A percentile compares a stretch with the other conserved stretches of the same genome.
These are phyloP conservation scores for Alternaria arbusti DNA, from an alignment of 2,329 filamentous ascomycete species.

Conservation along the genomic window DNA sequence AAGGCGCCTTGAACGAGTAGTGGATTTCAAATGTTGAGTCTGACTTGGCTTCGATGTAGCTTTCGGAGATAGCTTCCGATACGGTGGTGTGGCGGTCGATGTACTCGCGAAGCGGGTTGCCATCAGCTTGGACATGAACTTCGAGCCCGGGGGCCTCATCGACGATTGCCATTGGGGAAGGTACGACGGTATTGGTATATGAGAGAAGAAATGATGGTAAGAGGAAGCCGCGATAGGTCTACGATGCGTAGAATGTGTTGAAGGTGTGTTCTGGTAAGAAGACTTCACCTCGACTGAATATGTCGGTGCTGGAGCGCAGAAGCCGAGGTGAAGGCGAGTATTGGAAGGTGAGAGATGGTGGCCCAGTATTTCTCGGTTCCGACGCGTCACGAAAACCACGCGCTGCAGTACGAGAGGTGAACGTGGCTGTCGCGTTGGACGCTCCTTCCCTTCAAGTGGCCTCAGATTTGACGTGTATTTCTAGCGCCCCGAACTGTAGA, in stretches of 20 bases:
- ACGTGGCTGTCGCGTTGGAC: background rate
- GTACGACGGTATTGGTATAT: no score
- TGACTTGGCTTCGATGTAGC: conserved; percentile 36
- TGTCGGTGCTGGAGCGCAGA: background rate
- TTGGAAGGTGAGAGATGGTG: background rate
- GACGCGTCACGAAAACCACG: background rate
- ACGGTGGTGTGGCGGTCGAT: conserved; percentile 18
- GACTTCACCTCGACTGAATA: background rate
- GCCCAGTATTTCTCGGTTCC: background rate
- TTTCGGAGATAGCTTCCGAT: conserved; percentile 15
- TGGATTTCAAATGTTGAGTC: conserved; percentile 26
- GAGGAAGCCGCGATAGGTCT: background rate
- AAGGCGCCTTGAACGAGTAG: conserved; percentile 14
- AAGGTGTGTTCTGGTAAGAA: background rate
- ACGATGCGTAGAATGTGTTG: background rate
- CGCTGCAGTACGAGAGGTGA: background rate
- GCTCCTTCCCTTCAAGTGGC: background rate
- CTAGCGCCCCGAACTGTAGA: background rate
- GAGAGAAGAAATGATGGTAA: background rate
- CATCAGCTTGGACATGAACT: conserved; percentile 26
- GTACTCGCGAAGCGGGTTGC: conserved; percentile 27
- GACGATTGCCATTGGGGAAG: conserved; percentile 20
- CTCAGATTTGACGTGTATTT: background rate
- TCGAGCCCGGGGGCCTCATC: conserved; percentile 15
- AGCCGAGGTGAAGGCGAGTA: conserved; percentile 3